These are phyloP conservation scores for Musa acuminata DNA, from an alignment of 176 grass and related monocot species.

Conservation along the genomic window DNA sequence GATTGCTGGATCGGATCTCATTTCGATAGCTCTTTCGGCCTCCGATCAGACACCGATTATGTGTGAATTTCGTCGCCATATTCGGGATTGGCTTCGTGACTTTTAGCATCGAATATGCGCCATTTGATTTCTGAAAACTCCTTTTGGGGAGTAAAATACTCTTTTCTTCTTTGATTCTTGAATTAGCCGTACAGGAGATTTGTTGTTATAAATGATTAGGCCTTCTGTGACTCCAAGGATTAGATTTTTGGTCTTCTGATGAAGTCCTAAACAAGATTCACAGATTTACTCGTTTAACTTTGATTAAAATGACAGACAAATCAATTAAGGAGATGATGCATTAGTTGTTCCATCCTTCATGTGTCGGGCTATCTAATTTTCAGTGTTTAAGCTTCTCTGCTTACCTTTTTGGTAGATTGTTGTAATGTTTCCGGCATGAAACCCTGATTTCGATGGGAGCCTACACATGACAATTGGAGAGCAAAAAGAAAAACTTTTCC, in stretches of 20 bases:
- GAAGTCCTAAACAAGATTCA: not conserved
- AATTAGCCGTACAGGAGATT: not conserved
- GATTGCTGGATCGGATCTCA: not conserved
- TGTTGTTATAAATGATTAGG: not conserved
- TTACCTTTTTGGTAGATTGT: not conserved
- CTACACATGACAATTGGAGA: not conserved
- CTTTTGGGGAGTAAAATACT: not conserved
- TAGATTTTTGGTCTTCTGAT: not conserved
- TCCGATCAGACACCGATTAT: too few relatives aligned
- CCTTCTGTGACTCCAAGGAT: not conserved
- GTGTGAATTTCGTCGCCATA: not conserved
- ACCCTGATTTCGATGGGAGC: not conserved
- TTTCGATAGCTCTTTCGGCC: not conserved
- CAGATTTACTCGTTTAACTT: not conserved
- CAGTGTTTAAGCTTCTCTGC: not conserved
- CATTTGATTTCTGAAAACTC: not conserved
- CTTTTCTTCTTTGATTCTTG: not conserved
- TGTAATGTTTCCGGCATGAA: not conserved
- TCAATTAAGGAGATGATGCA: not conserved
- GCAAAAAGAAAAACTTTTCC: too few relatives aligned
- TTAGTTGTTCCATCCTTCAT: not conserved
- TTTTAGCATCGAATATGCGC: not conserved
- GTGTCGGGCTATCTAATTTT: too few relatives aligned
- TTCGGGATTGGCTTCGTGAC: not conserved
- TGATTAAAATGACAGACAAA: not conserved